These are phyloP conservation scores for Voacanga thouarsii DNA, from an alignment of 257 asterid genomes.

Conservation along the genomic window DNA sequence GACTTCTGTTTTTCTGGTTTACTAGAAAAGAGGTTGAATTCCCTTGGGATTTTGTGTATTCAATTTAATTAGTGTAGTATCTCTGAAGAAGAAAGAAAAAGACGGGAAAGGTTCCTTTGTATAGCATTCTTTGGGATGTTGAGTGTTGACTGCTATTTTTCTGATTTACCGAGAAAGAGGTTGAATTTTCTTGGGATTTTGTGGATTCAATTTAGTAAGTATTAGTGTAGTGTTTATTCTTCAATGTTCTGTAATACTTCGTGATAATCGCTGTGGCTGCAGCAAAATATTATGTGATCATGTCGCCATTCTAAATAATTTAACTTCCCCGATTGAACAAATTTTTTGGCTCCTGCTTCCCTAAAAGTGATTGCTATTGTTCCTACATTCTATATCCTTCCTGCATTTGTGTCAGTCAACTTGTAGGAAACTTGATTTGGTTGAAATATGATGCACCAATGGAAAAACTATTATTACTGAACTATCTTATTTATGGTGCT, in stretches of 20 bases:
- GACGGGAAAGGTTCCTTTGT: constrained; percentile 63
- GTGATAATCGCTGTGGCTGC: neutral
- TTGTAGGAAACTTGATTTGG: neutral
- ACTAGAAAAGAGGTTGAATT: neutral
- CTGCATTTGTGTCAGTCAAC: neutral
- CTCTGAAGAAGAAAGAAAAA: constrained; percentile 79
- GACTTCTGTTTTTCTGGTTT: neutral
- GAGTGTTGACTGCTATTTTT: neutral
- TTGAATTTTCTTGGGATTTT: neutral
- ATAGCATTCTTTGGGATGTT: neutral
- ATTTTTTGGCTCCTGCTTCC: neutral
- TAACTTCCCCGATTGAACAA: neutral
- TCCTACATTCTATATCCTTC: neutral
- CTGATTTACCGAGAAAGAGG: neutral
- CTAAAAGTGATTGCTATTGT: neutral
- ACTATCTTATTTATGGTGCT: neutral
- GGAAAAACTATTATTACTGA: neutral
- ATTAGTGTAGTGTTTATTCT: neutral
- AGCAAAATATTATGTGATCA: neutral
- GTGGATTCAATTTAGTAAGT: neutral
- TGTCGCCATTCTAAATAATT: neutral
- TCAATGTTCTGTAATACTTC: neutral
- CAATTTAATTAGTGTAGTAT: neutral
- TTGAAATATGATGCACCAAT: neutral
- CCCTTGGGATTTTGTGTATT: neutral